Evolutionary conservation across 2,329 filamentous ascomycete genomes (phyloP), one percentile per base, ranked within the genome.

Genomic region (Alternaria sp.): DNA sequence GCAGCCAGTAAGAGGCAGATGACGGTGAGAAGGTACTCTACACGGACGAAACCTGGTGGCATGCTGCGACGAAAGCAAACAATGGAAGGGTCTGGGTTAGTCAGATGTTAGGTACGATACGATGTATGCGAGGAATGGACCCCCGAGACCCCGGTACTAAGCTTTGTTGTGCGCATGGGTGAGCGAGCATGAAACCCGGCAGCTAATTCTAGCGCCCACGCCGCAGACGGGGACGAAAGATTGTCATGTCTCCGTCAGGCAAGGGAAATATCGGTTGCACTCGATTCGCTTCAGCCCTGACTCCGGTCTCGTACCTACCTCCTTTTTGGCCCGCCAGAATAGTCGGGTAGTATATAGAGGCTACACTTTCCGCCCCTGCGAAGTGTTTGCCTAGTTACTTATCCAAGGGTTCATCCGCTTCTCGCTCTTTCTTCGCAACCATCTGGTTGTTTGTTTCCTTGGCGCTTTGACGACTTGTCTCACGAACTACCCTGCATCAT

Each of bases 1-100:
- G 63, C 63, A 59, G 55, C 62, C 46, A 49, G 54, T 49, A 30
- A 49, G 20, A 49, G 46, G 18, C 9, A 22, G 12, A 36, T 49
- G 46, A 36, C 46, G 25, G 18, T 10, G 14, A 14, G 12, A 49
- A 34, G 18, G 46, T n/a, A 22, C 16, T 25, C 25, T 32, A 25
- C 20, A 22, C 46, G 30, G 30, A 36, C 46, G 30, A 49, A 49
- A 36, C 16, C 18, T 25, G 46, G 18, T 36, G 46, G 18, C 8
- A 49, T 36, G 18, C 46, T 36, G 46, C 30, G 46, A 36, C 25
- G 18, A 22, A 49, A 25, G 46, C 28, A 34, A 16, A 14, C 12
- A 36, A 5, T 36, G 12, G 32, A 16, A 14, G 32, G 14, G 16
- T 36, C 32, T 36, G 32, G 32, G 12, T 16, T 28, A 36, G 18